phyloP scores from a whole-genome alignment of 2,329 filamentous ascomycete genomes.

The Monilinia fructigena region DNA sequence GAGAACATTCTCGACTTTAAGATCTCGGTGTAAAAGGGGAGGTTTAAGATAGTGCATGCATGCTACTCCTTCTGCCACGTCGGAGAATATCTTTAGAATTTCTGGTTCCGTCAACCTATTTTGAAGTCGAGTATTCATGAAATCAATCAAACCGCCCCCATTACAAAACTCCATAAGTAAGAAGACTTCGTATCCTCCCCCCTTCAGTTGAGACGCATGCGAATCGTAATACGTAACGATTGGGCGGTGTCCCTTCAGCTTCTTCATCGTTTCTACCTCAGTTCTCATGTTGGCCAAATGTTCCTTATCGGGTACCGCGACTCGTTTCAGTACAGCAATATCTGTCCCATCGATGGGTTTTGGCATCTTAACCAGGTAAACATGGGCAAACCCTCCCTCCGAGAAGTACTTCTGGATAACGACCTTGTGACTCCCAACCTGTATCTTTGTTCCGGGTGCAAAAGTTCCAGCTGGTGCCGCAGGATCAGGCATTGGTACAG shows the following conservation, averaged over 20 bases:
- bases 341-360: slow-evolving; percentile 47
- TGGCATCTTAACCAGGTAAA: slow-evolving; percentile 90
- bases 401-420: slow-evolving; percentile 96
- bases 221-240: slow-evolving; percentile 99
- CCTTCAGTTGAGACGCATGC: slow-evolving; percentile 89
- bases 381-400: slow-evolving; percentile 96
- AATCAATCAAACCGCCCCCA: slow-evolving; percentile 94
- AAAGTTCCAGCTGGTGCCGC: slow-evolving; percentile 79
- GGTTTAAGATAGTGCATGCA: slow-evolving; percentile 99
- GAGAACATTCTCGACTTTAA: slow-evolving; percentile 97
- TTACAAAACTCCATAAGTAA: slow-evolving; percentile 97
- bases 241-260: slow-evolving; percentile 90
- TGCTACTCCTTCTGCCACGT: slow-evolving; percentile 92
- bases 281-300: slow-evolving; percentile 93
- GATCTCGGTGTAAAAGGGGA: slow-evolving; percentile 83
- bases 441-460: slow-evolving; percentile 89
- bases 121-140: slow-evolving; percentile 98
- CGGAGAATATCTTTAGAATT: slow-evolving; percentile 93
- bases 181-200: slow-evolving; percentile 96
- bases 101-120: slow-evolving; percentile 96
- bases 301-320: slow-evolving; percentile 95
- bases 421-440: slow-evolving; percentile 88
- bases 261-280: slow-evolving; percentile 99
- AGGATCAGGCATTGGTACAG: slow-evolving; percentile 44
- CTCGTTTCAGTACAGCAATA: slow-evolving; percentile 58